A percentile compares a stretch with the other conserved stretches of the same genome.
Evolutionary conservation across 768 basidiomycete genomes (phyloP).

Genomic region (Pleurotus citrinopileatus): DNA sequence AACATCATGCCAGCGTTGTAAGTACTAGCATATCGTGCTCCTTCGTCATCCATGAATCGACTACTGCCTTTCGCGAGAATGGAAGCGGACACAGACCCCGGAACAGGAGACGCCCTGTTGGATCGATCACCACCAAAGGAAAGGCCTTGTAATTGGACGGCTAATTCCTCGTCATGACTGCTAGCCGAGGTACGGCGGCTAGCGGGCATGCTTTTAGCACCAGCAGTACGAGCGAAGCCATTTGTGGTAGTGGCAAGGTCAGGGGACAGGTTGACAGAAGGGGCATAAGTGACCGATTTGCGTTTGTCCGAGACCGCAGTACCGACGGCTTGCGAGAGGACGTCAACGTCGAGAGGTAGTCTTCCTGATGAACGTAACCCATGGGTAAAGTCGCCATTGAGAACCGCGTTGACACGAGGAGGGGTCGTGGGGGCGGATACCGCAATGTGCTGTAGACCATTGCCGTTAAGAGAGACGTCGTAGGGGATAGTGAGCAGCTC

Average conservation of each 20-base stretch:
- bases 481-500: slow-evolving; percentile 77
- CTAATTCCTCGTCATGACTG: slow-evolving; percentile 81
- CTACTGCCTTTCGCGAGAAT: slow-evolving; percentile 48
- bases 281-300: slow-evolving; percentile 84
- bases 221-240: slow-evolving; percentile 59
- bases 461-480: slow-evolving; percentile 44
- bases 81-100: slow-evolving; percentile 49
- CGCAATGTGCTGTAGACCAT: slow-evolving; percentile 69
- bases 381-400: slow-evolving; percentile 55
- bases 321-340: slow-evolving; percentile 67
- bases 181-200: slow-evolving; percentile 88
- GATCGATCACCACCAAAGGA: slow-evolving; percentile 65
- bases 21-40: slow-evolving; percentile 52
- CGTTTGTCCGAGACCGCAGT: slow-evolving; percentile 69
- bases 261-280: slow-evolving; percentile 71
- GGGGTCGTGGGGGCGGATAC: slow-evolving; percentile 89
- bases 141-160: slow-evolving; percentile 70
- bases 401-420: slow-evolving; percentile 70
- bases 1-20: slow-evolving; percentile 89
- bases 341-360: slow-evolving; percentile 56
- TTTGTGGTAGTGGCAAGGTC: slow-evolving; percentile 56
- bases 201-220: slow-evolving; percentile 91
- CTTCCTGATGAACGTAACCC: slow-evolving; percentile 41
- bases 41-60: slow-evolving; percentile 58
- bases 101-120: slow-evolving; percentile 52